Base-by-base conservation (phyloP, 2,329 filamentous ascomycete genomes). In the Fusarium austroafricanum region DNA sequence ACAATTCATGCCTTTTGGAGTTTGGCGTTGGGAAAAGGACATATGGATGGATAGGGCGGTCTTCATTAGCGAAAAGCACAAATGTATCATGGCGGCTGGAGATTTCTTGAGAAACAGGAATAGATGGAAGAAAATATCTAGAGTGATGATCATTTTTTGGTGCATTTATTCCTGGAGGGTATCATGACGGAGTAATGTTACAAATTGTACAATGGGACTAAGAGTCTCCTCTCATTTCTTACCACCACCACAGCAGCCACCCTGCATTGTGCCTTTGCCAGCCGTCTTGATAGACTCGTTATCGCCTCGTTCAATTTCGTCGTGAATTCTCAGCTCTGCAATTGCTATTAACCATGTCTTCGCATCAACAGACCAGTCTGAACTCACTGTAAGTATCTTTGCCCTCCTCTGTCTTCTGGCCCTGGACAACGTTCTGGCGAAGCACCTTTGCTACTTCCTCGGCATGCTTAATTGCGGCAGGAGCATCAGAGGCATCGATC, bases 301-400 rank as follows among this genome's bases (percentile, higher is more conserved):
- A 80, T 98, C 92, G 54, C 96, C 94, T 69, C 93, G 86, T 79
- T 99, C 95, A 29, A 91, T 99, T 69, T 97, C 83, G 64, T 97
- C 87, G 78, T 98, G 96, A 80, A 99, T 97, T 51, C 90, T 87
- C 58, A 98, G 82, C 76, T 91, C 94, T 97, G 71, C 14, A 14
- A n/a, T 44, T 26, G 3, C 37, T n/a, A 23, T 62, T 61, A 56
- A 56, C 37, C 39, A 52, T 44, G 11, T 33, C 17, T n/a, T 37
- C 18, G 20, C 8, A 12, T 43, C 8, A 9, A 6, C 20, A 29
- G 9, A 18, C 6, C 10, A 5, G 2, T 11, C 5, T 21, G 10
- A 21, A 43, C 42, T 26, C 29, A 92, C 91, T 87, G 72, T 89
- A 93, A 42, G 77, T 83, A 57, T 87, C 79, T 2, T 82, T 63